Conservation (phyloP, 495 filamentous ascomycete species). For the Neurospora sp. region DNA sequence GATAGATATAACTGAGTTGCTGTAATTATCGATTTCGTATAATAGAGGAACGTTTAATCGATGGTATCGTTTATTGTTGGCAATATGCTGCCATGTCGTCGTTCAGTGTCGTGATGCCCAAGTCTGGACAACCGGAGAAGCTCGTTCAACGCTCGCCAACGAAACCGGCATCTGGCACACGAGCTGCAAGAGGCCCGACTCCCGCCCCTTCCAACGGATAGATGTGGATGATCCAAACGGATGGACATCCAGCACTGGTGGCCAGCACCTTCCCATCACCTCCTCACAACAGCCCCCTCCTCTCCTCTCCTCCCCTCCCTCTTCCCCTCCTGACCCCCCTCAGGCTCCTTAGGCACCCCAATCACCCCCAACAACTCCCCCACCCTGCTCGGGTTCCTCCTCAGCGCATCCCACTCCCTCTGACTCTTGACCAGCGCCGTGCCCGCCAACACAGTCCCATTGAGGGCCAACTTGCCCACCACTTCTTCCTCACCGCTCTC, state of each 20-base stretch:
- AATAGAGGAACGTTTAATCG: not conserved
- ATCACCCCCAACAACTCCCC: conserved; percentile 47
- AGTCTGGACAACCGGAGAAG: not conserved
- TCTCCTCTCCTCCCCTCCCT: not conserved
- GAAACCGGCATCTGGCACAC: not conserved
- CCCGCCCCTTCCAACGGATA: not conserved
- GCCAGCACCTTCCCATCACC: not conserved
- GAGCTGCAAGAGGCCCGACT: not conserved
- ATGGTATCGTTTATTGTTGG: not conserved
- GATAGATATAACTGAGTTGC: not conserved
- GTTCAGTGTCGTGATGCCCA: not conserved
- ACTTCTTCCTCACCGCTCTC: conserved; percentile 4
- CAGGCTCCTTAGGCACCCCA: conserved; percentile 37
- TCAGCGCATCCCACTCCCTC: conserved; percentile 57
- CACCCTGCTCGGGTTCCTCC: conserved; percentile 39
- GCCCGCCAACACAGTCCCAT: conserved; percentile 72
- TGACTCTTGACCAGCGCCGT: conserved; percentile 71
- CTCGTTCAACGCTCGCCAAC: not conserved
- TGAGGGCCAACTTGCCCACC: conserved; percentile 53
- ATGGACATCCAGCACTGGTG: not conserved
- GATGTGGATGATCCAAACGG: not conserved
- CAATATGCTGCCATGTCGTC: not conserved
- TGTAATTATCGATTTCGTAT: not conserved
- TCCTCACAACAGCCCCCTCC: not conserved
- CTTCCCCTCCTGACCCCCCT: not conserved